Base-by-base conservation (phyloP, 257 asterid species). In the Schizonepeta tenuifolia region DNA sequence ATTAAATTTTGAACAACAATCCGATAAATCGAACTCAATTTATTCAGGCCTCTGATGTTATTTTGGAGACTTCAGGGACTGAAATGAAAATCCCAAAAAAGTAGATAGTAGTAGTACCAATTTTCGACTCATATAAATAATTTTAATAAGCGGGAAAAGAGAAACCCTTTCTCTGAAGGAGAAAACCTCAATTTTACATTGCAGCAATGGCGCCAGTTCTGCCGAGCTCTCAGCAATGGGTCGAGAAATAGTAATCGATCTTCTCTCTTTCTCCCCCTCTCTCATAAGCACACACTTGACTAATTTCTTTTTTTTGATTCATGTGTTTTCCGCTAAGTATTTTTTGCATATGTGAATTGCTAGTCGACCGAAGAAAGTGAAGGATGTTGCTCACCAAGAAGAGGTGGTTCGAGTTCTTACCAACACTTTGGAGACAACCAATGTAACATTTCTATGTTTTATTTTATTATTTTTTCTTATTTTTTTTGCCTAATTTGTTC, bases 181-280 rank as follows among this genome's bases (percentile, higher is more conserved):
- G 75, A 76, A n/a, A 67, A 51, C 67, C 72, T 77, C 72, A 72
- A 63, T 71, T 77, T 55, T 61, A 13, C 56, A 44, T 47, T 56
- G 78, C 84, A 71, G 28, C 83, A 72, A 94, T 91, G 99, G 97
- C 99, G 92, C 97, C 96, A 61, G 61, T 85, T 79, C 41, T 88
- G 84, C 99, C 83, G 81, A 94, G 90, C 88, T 84, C 93, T 69
- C 99, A 94, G 83, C 98, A 85, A 62, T 94, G 99, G 99, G 99
- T 94, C 56, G 99, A 94, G 76, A 94, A 94, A 91, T 94, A 94
- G 99, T 94, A 84, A 35, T 62, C 46, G 13, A 22, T 31, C 38
- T 46, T 1, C 1, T 18, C 43, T 54, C 38, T 44, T 60, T 15
- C 20, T n/a, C 46, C 7, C 9, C 33, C 46, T 1, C 68, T 20